Conservation (phyloP, 2,329 filamentous ascomycete genomes). For the Neospermospora avenae region DNA sequence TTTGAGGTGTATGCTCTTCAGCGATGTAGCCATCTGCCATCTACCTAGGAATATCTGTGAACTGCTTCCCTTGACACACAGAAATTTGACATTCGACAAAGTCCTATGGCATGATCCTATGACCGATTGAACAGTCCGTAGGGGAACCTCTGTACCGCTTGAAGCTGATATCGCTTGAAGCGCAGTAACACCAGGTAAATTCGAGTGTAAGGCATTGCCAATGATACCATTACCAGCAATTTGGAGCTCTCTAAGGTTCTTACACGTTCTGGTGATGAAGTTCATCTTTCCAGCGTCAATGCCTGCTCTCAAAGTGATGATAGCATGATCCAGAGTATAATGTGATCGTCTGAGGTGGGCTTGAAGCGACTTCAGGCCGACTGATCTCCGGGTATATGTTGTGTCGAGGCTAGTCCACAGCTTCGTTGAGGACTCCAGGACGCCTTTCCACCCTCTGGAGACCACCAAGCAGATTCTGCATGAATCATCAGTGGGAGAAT, state of each 20-base stretch:
- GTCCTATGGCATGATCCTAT: conserved; percentile 21
- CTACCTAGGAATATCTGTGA: not conserved
- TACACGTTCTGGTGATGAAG: conserved; percentile 29
- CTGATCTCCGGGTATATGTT: conserved; percentile 12
- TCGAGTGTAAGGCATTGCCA: conserved; percentile 27
- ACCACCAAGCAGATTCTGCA: conserved; percentile 33
- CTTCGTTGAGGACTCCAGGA: conserved; percentile 31
- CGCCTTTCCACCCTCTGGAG: conserved; percentile 31
- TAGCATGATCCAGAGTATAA: conserved; percentile 29
- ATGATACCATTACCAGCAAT: conserved; percentile 24
- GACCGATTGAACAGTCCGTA: conserved; percentile 11
- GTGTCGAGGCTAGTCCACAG: conserved; percentile 35
- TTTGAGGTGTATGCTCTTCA: conserved; percentile 19
- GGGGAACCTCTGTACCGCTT: conserved; percentile 18
- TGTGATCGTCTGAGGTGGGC: conserved; percentile 30
- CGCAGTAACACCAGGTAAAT: conserved; percentile 22
- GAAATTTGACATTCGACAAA: conserved; percentile 23
- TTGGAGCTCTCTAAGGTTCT: conserved; percentile 26
- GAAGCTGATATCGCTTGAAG: conserved; percentile 24
- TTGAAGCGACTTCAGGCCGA: conserved; percentile 27
- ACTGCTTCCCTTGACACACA: conserved; percentile 8
- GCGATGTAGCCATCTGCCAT: conserved; percentile 20
- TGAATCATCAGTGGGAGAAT: not conserved
- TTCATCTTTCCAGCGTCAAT: conserved; percentile 25
- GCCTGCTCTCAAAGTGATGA: conserved; percentile 22